These are phyloP conservation scores for Fusarium verrucosum DNA, from an alignment of 2,329 filamentous ascomycete species.

Conservation along the genomic window DNA sequence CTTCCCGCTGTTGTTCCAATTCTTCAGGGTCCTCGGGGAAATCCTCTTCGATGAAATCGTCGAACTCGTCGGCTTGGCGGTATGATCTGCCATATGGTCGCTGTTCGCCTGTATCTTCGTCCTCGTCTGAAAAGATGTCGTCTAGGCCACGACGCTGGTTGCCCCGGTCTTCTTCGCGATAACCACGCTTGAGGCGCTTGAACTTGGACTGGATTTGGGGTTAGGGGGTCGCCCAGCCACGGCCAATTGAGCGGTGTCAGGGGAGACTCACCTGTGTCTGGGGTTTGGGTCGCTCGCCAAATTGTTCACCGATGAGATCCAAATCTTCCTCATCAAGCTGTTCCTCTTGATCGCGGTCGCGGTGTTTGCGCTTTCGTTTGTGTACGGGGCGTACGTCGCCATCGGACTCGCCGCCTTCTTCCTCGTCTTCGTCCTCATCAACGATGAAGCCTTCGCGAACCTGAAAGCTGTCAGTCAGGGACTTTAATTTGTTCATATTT, in stretches of 20 bases:
- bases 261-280: slow-evolving; percentile 72
- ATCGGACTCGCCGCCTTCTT: slow-evolving; percentile 69
- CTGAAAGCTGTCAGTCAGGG: slow-evolving; percentile 56
- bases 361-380: slow-evolving; percentile 79
- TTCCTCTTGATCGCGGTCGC: slow-evolving; percentile 84
- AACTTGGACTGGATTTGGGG: slow-evolving; percentile 75
- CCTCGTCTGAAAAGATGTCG: slow-evolving; percentile 95
- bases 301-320: slow-evolving; percentile 88
- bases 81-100: slow-evolving; percentile 62
- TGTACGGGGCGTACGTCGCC: slow-evolving; percentile 62
- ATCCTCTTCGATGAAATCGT: slow-evolving; percentile 97
- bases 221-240: not conserved
- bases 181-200: slow-evolving; percentile 94
- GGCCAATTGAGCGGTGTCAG: not conserved
- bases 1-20: slow-evolving; percentile 78
- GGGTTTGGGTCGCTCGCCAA: slow-evolving; percentile 69
- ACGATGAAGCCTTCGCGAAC: slow-evolving; percentile 96
- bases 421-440: slow-evolving; percentile 86
- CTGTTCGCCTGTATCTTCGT: slow-evolving; percentile 74
- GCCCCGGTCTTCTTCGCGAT: slow-evolving; percentile 73
- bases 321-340: slow-evolving; percentile 95
- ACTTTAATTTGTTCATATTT: slow-evolving; percentile 1
- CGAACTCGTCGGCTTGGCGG: slow-evolving; percentile 80
- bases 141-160: slow-evolving; percentile 77
- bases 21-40: slow-evolving; percentile 88